Evolutionary conservation across 1,284 basidiomycete species (phyloP).

Genomic region (Phylloboletellus chloephorus): DNA sequence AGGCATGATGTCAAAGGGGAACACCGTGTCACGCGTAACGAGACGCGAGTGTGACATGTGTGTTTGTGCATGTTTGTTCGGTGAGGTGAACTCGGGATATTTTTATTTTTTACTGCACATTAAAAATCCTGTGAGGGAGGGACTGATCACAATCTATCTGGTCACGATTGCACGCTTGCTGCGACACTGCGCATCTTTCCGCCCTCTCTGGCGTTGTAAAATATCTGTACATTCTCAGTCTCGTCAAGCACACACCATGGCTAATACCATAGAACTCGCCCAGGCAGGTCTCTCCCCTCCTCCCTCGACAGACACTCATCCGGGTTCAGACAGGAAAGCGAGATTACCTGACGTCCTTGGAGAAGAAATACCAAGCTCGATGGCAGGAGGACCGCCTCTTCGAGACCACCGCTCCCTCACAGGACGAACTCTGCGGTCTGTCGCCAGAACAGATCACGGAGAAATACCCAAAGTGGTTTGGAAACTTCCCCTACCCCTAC

Average conservation of each 20-base stretch:
- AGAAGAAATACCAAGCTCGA: slow-evolving; percentile 76
- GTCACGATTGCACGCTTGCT: slow-evolving; percentile 27
- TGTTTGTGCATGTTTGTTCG: slow-evolving; percentile 21
- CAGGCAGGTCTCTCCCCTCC: slow-evolving; percentile 35
- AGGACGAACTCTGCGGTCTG: slow-evolving; percentile 58
- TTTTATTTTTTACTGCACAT: too few relatives aligned
- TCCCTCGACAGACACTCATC: slow-evolving; percentile 8
- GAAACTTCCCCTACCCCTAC: slow-evolving; percentile 93
- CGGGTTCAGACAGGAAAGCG: slow-evolving; percentile 79
- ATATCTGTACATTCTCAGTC: slow-evolving; percentile 23
- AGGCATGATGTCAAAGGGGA: slow-evolving; percentile 33
- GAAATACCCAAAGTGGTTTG: slow-evolving; percentile 94
- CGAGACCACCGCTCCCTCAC: slow-evolving; percentile 77
- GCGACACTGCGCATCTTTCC: slow-evolving; percentile 18
- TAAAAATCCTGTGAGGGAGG: too few relatives aligned
- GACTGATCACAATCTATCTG: slow-evolving; percentile 26
- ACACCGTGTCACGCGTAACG: slow-evolving; percentile 29
- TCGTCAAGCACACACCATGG: slow-evolving; percentile 33
- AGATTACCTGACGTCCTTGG: slow-evolving; percentile 79
- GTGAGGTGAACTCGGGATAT: slow-evolving; percentile 22
- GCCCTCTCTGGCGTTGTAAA: slow-evolving; percentile 33
- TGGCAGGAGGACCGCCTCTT: slow-evolving; percentile 78
- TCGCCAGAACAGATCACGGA: slow-evolving; percentile 59
- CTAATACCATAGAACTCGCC: slow-evolving; percentile 51
- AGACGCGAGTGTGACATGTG: slow-evolving; percentile 29